Conservation (phyloP, 116 monocot species). For the Phalaenopsis hybrid region DNA sequence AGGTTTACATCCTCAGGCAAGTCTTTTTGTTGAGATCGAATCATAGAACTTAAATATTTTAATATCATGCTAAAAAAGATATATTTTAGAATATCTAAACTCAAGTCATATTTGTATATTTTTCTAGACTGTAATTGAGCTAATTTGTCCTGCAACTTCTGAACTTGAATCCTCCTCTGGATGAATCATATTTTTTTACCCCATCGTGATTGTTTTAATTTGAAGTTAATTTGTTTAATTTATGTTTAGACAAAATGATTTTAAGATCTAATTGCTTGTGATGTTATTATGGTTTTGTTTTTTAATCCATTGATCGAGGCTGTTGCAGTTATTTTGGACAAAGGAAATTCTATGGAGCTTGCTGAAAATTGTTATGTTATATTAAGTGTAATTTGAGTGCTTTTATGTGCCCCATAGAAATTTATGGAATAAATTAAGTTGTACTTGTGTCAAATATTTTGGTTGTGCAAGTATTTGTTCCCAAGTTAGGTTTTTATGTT, state of each 20-base stretch:
- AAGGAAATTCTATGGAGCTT: too few species aligned
- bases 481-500: too few species aligned
- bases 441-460: too few species aligned
- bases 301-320: too few species aligned
- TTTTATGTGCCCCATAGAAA: too few species aligned
- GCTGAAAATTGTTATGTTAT: too few species aligned
- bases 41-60: conserved; percentile 15
- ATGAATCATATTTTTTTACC: neutral
- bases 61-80: neutral
- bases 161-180: neutral
- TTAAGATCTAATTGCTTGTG: neutral
- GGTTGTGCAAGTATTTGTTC: too few species aligned
- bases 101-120: neutral
- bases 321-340: too few species aligned
- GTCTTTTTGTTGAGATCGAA: conserved; percentile 70
- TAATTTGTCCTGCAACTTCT: neutral
- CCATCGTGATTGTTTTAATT: neutral
- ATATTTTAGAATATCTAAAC: neutral
- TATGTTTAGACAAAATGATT: neutral
- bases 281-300: neutral
- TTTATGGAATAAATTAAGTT: too few species aligned
- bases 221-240: too few species aligned
- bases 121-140: neutral
- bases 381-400: too few species aligned
- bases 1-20: conserved; percentile 88